Percentiles rank a stretch among this genome's conserved stretches.
Evolutionary conservation across 495 filamentous ascomycete genomes (phyloP).

Genomic region (Aspergillus avenaceus): DNA sequence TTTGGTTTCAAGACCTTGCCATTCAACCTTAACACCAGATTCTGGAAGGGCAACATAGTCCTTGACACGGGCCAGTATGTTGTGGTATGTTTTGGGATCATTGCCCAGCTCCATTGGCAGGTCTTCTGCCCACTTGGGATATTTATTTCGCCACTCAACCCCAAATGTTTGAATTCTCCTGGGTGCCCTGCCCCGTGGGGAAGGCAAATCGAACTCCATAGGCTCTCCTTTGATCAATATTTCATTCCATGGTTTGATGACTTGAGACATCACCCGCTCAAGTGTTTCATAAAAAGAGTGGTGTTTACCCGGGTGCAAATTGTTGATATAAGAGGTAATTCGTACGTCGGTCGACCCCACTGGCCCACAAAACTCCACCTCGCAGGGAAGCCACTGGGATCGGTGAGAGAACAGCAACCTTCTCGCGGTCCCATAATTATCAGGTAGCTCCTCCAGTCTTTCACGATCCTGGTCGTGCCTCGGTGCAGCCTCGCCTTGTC

Average conservation of each 20-base stretch:
- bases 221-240: conserved; percentile 1
- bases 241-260: conserved; percentile 12
- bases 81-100: conserved; percentile 5
- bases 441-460: neutral
- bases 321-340: conserved; percentile 51
- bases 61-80: conserved; percentile 2
- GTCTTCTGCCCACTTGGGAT: conserved; percentile 9
- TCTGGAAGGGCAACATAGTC: conserved; percentile 6
- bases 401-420: conserved; percentile 9
- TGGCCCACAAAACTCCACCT: conserved; percentile 39
- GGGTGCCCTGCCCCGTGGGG: conserved; percentile 1
- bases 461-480: neutral
- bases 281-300: conserved; percentile 8
- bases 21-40: conserved; percentile 2
- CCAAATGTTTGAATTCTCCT: conserved; percentile 11
- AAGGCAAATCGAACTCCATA: neutral
- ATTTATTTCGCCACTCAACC: conserved; percentile 9
- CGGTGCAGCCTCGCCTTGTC: neutral
- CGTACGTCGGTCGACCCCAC: conserved; percentile 11
- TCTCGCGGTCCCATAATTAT: neutral
- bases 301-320: conserved; percentile 44
- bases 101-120: conserved; percentile 5
- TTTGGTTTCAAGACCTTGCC: conserved; percentile 2
- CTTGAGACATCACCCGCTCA: conserved; percentile 9
- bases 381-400: conserved; percentile 58